Evolutionary conservation across 306 rosid species (phyloP).

Genomic region (Acacia acuminata): DNA sequence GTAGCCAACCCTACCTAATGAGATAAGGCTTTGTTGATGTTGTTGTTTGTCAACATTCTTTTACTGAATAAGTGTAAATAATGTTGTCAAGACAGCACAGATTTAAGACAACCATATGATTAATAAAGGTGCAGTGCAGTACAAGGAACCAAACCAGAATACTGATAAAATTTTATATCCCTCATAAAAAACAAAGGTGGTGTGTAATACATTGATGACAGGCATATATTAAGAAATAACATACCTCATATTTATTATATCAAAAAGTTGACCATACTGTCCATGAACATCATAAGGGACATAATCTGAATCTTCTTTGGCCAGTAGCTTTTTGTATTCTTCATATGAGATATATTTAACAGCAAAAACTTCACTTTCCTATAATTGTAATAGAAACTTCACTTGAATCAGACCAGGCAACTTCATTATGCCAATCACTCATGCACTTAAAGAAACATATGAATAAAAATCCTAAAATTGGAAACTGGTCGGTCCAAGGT

Average conservation of each 20-base stretch:
- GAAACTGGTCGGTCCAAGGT: no score
- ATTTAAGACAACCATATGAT: constrained; percentile 16
- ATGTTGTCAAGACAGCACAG: constrained; percentile 5
- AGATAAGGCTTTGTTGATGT: no score
- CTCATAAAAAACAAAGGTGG: neutral
- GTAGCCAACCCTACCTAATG: no score
- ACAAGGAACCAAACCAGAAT: constrained; percentile 19
- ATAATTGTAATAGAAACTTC: constrained; percentile 28
- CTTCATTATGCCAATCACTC: constrained; percentile 7
- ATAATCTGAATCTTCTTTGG: constrained; percentile 68
- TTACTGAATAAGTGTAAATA: neutral
- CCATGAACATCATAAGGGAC: constrained; percentile 81
- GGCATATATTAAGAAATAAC: constrained; percentile 17
- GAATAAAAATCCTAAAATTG: constrained; percentile 17
- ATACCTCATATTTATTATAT: constrained; percentile 72
- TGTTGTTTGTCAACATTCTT: no score
- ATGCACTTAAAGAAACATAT: constrained; percentile 8
- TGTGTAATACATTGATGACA: constrained; percentile 9
- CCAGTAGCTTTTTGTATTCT: constrained; percentile 69
- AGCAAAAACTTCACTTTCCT: constrained; percentile 95
- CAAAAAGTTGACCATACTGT: constrained; percentile 78
- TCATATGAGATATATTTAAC: constrained; percentile 78
- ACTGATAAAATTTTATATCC: neutral
- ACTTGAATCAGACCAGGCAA: constrained; percentile 24
- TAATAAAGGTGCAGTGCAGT: neutral